Evolutionary conservation across 1,284 basidiomycete species (phyloP), one percentile per base, ranked within the genome.

Genomic region (Heimioporus punctisporus): DNA sequence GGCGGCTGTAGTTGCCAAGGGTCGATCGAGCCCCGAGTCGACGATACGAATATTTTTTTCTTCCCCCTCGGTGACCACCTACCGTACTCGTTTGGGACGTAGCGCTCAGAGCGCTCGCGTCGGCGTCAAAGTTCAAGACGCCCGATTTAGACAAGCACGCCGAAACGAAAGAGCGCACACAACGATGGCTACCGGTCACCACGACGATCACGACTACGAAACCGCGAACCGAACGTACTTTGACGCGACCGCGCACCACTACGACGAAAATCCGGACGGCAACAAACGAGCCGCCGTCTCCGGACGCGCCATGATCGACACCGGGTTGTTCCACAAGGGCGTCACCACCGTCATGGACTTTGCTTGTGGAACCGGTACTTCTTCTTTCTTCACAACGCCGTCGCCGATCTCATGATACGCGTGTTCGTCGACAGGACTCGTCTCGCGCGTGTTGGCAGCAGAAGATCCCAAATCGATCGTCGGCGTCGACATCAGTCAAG

Each of bases 401-500:
- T 37, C 34, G 15, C 15, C 34, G 15, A 31, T 17, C 34, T 19
- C 34, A 37, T 12, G 12, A 17, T 9, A 34, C 31, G 6, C 3
- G 43, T 21, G 28, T 12, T 5, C n/a, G 19, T 4, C 17, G 34
- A 37, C 50, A 89, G 86, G 88, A 8, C 64, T 84, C 23, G 63
- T 89, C 24, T 85, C 86, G 4, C 73, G 79, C 54, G 74, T 75
- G 30, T 73, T 90, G 23, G 80, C 78, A 0, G 75, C 82, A 14
- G 67, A 83, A 56, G 65, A 69, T 17, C 76, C 77, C 43, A 84
- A 81, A 62, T 75, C 74, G 24, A 77, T 92, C 58, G 69, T 89
- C 26, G 90, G 88, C 6, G 81, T 87, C 30, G 89, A 92, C 63
- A 86, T 90, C 65, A 87, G 84, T 65, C 79, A 82, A 57, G 77